These are phyloP conservation scores for Parathielavia hyrcaniae DNA, from an alignment of 495 filamentous ascomycete species.

Conservation along the genomic window DNA sequence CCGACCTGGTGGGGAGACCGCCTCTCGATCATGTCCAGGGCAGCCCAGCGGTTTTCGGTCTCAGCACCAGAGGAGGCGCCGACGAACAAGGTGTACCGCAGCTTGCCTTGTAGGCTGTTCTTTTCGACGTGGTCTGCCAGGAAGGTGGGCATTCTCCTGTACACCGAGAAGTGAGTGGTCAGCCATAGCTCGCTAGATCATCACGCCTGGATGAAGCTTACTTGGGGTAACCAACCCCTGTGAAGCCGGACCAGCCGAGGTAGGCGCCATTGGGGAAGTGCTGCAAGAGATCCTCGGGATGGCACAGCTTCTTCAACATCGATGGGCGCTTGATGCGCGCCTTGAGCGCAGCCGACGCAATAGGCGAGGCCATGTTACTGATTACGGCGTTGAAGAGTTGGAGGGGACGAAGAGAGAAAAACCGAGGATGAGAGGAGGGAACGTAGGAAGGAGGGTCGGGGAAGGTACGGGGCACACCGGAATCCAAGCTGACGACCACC, in stretches of 20 bases:
- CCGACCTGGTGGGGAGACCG: constrained; percentile 84
- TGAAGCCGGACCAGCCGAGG: constrained; percentile 88
- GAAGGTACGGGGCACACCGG: background rate
- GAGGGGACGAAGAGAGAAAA: background rate
- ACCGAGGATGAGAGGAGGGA: background rate
- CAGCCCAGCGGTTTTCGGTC: constrained; percentile 86
- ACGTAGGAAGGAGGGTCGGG: background rate
- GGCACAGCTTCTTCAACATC: constrained; percentile 71
- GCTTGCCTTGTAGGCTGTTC: constrained; percentile 76
- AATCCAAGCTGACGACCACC: background rate
- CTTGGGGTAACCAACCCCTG: constrained; percentile 88
- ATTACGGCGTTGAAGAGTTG: background rate
- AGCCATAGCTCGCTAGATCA: background rate
- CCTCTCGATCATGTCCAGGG: constrained; percentile 81
- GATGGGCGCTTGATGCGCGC: constrained; percentile 68
- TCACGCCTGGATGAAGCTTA: constrained; percentile 33
- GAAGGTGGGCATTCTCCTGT: constrained; percentile 74
- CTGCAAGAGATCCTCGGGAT: constrained; percentile 70
- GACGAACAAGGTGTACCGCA: constrained; percentile 81
- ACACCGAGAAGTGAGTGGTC: constrained; percentile 14
- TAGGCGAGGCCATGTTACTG: constrained; percentile 37
- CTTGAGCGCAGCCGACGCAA: constrained; percentile 68
- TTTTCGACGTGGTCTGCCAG: constrained; percentile 86
- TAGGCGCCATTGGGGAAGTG: constrained; percentile 77
- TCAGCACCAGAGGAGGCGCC: constrained; percentile 84